Percentiles rank a stretch among this genome's conserved stretches.
Conservation (phyloP, 345 rosid species). For the Populus simonii region DNA sequence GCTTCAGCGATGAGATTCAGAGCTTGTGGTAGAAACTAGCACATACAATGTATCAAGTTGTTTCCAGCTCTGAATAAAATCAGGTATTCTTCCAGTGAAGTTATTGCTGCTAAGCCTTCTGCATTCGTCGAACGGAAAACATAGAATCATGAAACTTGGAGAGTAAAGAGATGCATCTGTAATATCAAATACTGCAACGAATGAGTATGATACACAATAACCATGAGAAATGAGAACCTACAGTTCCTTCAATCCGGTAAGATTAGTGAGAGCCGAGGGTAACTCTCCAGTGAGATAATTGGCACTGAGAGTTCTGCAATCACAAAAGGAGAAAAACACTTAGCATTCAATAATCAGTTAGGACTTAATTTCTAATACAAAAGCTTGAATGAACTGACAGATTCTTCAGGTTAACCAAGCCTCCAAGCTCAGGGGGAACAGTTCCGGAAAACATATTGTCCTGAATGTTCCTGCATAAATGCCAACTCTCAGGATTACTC, state of each 20-base stretch:
- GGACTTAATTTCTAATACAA: neutral
- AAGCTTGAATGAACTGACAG: conserved; percentile 34
- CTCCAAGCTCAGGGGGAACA: conserved; percentile 44
- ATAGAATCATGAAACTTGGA: neutral
- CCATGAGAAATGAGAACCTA: neutral
- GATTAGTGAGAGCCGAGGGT: conserved; percentile 7
- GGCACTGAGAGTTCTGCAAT: conserved; percentile 16
- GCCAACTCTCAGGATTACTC: neutral
- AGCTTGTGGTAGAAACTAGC: neutral
- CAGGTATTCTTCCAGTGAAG: conserved; percentile 15
- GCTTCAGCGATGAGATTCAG: neutral
- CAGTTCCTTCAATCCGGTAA: conserved; percentile 15
- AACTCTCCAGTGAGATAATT: conserved; percentile 21
- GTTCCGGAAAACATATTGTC: conserved; percentile 36
- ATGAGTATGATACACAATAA: neutral
- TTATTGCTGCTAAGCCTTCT: conserved; percentile 18
- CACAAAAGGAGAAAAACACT: neutral
- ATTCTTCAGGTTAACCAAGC: conserved; percentile 35
- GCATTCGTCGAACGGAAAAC: neutral
- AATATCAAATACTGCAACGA: neutral
- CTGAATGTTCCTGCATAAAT: conserved; percentile 4
- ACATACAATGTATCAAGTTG: conserved; percentile 1
- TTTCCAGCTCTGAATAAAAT: conserved; percentile 11
- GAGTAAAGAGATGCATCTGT: neutral
- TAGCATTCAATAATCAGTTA: neutral